Evolutionary conservation across 768 basidiomycete genomes (phyloP), one percentile per base, ranked within the genome.

Genomic region (Baorangia bicolor): DNA sequence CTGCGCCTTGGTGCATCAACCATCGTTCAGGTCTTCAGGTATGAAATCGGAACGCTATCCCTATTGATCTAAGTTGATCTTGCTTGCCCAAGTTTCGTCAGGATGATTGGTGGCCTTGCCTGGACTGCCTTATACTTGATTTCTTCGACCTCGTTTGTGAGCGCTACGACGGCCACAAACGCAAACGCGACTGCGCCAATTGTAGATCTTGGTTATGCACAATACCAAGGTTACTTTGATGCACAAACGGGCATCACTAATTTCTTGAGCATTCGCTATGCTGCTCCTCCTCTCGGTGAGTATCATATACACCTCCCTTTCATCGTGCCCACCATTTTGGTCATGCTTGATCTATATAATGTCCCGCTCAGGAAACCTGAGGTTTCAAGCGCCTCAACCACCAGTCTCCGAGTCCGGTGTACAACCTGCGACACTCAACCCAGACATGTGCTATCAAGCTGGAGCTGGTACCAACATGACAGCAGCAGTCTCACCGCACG

Each of bases 251-350:
- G n/a, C n/a, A n/a, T n/a, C n/a, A n/a, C n/a, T n/a, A n/a, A n/a
- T n/a, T n/a, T n/a, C n/a, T n/a, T n/a, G n/a, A 62, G 63, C n/a
- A 58, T 70, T 37, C 73, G 80, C 11, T 82, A 77, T 64, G 81
- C 81, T 10, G 78, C 77, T 16, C 67, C 78, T 23, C 80, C 81
- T 2, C 63, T 73, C 34, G 79, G 80, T 77, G 27, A 14, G 71
- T 51, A 13, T 6, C n/a, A 25, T 21, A 18, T 28, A 3, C 4
- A 1, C 21, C n/a, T 20, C n/a, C 11, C 23, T 31, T 21, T n/a
- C 16, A 28, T 43, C 14, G 20, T n/a, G 10, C 7, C 33, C 42
- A 37, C 39, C 25, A 12, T 13, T n/a, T 1, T 10, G 25, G 33
- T 30, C 4, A 53, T 9, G 21, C n/a, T n/a, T 21, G 23, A 28